A percentile compares a stretch with the other conserved stretches of the same genome.
phyloP scores from a whole-genome alignment of 2,329 filamentous ascomycete genomes.

The Pseudogymnoascus sp. region DNA sequence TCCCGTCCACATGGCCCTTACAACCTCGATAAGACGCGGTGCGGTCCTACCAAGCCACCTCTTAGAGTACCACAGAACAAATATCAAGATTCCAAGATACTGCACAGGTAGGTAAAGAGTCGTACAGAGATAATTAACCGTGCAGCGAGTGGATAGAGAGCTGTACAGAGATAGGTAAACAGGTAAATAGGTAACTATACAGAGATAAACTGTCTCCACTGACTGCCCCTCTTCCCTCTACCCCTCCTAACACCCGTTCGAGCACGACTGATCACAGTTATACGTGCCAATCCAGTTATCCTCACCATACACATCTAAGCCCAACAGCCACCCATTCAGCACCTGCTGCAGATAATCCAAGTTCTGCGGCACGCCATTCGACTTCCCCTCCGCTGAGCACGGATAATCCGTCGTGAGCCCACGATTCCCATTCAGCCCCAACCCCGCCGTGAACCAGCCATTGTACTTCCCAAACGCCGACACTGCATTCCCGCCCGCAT shows the following conservation, averaged over 20 bases:
- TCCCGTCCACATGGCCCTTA: neutral
- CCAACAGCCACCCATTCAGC: constrained; percentile 32
- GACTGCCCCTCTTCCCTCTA: no score
- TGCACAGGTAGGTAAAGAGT: neutral
- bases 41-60: neutral
- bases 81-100: neutral
- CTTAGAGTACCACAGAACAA: neutral
- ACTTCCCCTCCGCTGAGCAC: constrained; percentile 25
- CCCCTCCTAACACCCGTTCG: neutral
- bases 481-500: constrained; percentile 26
- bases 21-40: neutral
- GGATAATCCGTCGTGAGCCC: constrained; percentile 26
- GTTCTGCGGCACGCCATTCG: constrained; percentile 29
- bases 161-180: no score
- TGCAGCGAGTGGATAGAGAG: no score
- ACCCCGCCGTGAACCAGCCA: constrained; percentile 30
- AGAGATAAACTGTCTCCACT: neutral
- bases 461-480: constrained; percentile 31
- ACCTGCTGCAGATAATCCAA: constrained; percentile 31
- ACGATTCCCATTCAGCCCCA: constrained; percentile 25
- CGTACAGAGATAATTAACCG: no score
- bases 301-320: constrained; percentile 21
- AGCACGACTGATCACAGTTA: neutral
- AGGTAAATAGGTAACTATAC: neutral
- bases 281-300: constrained; percentile 7